These are phyloP conservation scores for Globisporangium viniferum DNA, from an alignment of 352 stramenopile species.

Conservation along the genomic window DNA sequence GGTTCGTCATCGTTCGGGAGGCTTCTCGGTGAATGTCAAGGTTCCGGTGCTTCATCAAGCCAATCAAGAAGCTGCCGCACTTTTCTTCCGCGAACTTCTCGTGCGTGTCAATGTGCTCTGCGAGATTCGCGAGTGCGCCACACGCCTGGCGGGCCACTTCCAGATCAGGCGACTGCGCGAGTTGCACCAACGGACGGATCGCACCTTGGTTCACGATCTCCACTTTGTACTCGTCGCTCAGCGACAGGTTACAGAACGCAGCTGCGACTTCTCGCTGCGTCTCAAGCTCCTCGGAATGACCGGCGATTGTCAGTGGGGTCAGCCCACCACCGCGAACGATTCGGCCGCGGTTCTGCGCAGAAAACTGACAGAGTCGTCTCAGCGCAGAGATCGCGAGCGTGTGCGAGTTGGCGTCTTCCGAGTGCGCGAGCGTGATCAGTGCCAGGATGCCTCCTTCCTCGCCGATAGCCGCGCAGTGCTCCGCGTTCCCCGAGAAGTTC, in stretches of 20 bases:
- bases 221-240: constrained; percentile 91
- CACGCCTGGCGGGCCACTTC: constrained; percentile 92
- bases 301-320: constrained; percentile 78
- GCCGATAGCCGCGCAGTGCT: constrained; percentile 87
- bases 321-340: constrained; percentile 88
- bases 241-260: constrained; percentile 92
- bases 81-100: constrained; percentile 74
- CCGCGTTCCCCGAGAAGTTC: constrained; percentile 90
- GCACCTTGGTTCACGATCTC: constrained; percentile 83
- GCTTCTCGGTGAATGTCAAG: constrained; percentile 95
- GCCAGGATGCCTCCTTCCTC: constrained; percentile 86
- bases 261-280: constrained; percentile 93
- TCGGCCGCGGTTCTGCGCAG: constrained; percentile 79
- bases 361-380: constrained; percentile 90
- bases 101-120: constrained; percentile 94
- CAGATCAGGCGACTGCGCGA: constrained; percentile 88
- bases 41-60: constrained; percentile 78
- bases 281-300: constrained; percentile 89
- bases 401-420: constrained; percentile 86
- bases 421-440: constrained; percentile 89
- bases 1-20: constrained; percentile 89
- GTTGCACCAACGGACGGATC: constrained; percentile 74
- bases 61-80: constrained; percentile 72
- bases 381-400: constrained; percentile 92
- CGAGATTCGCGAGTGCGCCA: constrained; percentile 92